Evolutionary conservation across 768 basidiomycete genomes (phyloP), one percentile per base, ranked within the genome.

Genomic region (Trametes gibbosa): DNA sequence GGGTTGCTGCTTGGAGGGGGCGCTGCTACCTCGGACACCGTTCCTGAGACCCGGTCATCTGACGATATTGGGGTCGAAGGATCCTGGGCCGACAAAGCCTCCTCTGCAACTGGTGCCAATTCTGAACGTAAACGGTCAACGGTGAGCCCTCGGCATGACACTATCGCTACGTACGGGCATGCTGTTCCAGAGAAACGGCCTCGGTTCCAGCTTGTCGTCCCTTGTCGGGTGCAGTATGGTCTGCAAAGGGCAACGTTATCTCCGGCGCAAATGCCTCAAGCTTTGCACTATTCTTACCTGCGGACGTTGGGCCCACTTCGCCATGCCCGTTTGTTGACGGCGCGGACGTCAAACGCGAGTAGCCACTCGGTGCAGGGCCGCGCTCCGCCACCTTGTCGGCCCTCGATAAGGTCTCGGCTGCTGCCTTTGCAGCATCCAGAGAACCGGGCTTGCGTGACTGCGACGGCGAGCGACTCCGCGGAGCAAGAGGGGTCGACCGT

Each of bases 381-480:
- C 51, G 59, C 19, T 52, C 59, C 7, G 47, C 47, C 12, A 47
- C 29, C 27, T 45, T 59, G 51, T 65, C 65, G 8, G 45, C 62
- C 32, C 52, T 56, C 4, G 54, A 42, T 34, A 63, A 42, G 16
- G 39, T 48, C 45, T 45, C 43, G 5, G 63, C 61, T 19, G 61
- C 59, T 1, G 59, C 56, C 53, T 42, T 57, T 5, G 59, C 57
- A 14, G 62, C 56, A 37, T 63, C 65, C 50, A 54, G 27, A 14
- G 47, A 29, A 7, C 32, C 32, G n/a, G 45, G 13, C 67, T 69
- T 50, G 54, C 54, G 63, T 17, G 52, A 24, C 67, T 51, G 69
- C 9, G 79, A 80, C 27, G 77, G 69, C 24, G 76, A 71, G 9
- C 77, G 77, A 63, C 73, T 77, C 1, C 70, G 72, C 25, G 73